Evolutionary conservation across 1,139 yeast species (phyloP), one percentile per base, ranked within the genome.

Genomic region (Hansenula sp.): DNA sequence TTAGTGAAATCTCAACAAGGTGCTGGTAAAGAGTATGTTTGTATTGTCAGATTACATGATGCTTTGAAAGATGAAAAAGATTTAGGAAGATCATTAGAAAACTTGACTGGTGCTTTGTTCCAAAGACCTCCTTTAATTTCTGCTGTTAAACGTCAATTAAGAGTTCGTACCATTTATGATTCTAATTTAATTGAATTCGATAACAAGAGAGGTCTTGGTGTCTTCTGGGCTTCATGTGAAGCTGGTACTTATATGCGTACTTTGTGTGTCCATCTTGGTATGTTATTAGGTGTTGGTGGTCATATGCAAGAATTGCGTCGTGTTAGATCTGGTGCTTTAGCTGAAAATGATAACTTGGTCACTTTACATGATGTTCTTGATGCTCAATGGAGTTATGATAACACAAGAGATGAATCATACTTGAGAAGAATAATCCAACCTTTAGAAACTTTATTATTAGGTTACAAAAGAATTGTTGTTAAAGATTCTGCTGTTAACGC

Each of bases 161-260:
- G 99, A 78, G 96, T 93, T 52, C 84, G 99, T 73, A 93, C 98
- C 52, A 91, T 93, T 64, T 93, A 93, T 70, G 99, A 93, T 66
- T 88, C 97, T 52, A 90, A 93, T 56, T 76, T 93, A 66, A 81
- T 91, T 60, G 99, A 93, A 71, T 93, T 93, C 62, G 99, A 93
- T 71, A 88, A 90, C 72, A 91, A 93, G 72, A 85, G 98, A 71
- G 94, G 94, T 59, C 78, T 93, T 54, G 96, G 96, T 72, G 98
- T 93, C 33, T 93, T 93, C 76, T 93, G 99, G 99, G 98, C 98
- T 49, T 86, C 96, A 39, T 93, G 99, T 79, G 99, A 93, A 76
- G 99, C 99, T 50, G 99, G 99, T 71, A 93, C 99, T 52, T 93
- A 93, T 73, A 93, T 93, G 96, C 87, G 99, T 81, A 93, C 99